Evolutionary conservation across 441 rosid species (phyloP), one percentile per base, ranked within the genome.

Genomic region (Pelargonium cotyledonis): DNA sequence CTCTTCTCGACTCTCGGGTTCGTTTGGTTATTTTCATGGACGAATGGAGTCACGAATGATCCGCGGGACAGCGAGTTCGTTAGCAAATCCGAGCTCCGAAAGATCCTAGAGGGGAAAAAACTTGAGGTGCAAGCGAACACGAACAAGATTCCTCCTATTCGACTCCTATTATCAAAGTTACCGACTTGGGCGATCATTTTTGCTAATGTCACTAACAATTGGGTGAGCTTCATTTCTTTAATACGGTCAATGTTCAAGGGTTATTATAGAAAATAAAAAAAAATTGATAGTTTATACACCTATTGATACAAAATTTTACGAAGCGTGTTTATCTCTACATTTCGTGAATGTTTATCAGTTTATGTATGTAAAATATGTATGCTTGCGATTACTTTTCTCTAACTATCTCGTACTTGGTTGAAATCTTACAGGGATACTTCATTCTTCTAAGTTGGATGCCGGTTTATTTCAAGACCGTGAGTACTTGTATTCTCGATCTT

Each of bases 371-470:
- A 26, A 1, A 26, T 26, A 26, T 26, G 31, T 2, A 26, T 26
- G 2, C 2, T 1, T 26, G 1, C 2, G 31, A 26, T 26, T 26
- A 26, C 31, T 26, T 26, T 26, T 1, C 2, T 26, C 2, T 47
- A 15, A 11, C 0, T 47, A 0, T 47, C 5, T 11, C 15, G 55
- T 1, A 4, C 55, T 0, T 47, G 31, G 2, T 26, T 26, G 31
- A 1, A 1, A 3, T 47, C 1, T 1, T 47, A 5, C 89, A 95
- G 99, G 99, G 99, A 55, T 95, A 90, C 70, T 95, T 95, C 64
- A 97, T 95, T 78, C 92, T 95, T 63, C 95, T 95, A 38, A 85
- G 97, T 16, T 95, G 97, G 97, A 95, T 95, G 97, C 99, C 99
- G 14, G 85, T 87, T 72, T 95, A 95, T 79, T 90, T 95, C 89